Base-by-base conservation (phyloP, 2,329 filamentous ascomycete species). In the Penicillium sp. region DNA sequence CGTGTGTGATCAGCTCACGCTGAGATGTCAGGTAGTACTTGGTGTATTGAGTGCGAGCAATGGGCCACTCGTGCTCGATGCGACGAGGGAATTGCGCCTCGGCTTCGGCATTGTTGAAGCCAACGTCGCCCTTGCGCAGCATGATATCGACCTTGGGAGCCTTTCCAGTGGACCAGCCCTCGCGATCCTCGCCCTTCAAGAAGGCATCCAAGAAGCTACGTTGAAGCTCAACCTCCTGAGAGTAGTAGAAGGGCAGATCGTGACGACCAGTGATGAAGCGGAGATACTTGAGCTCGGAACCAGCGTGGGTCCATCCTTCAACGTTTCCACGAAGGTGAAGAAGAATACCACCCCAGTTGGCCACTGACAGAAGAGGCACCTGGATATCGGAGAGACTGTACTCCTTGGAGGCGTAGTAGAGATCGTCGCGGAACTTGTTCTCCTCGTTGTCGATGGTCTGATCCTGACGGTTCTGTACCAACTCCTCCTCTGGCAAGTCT, bases 201-300 rank as follows among this genome's bases (percentile, higher is more conserved):
- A 92, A 92, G 0, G 89, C 89, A 61, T 91, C 87, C 0, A 91
- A 77, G 72, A 92, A 92, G 65, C 84, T 86, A 51, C 80, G 82
- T 70, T 91, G 89, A 0, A 91, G 68, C 63, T 89, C 86, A 0
- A 90, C 88, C 64, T 91, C 87, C 53, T 91, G 86, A 1, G 83
- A 74, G 71, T 91, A 90, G 76, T 91, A 92, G 72, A 91, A 91
- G 0, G 89, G 89, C 1, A 91, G 79, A 68, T 91, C 89, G 64
- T 92, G 89, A 0, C 89, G 83, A 1, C 89, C 89, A 0, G 85
- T 88, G 70, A 91, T 89, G 72, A 91, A 86, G 7, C 89, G 84
- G 0, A 91, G 80, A 66, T 89, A 92, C 73, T 91, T 91, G 63
- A 87, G 79, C 61, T 86, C 80, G 0, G 88, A 91, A 0, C 88